These are phyloP conservation scores for Penicillium sp. DNA, from an alignment of 2,329 filamentous ascomycete species.

Conservation along the genomic window DNA sequence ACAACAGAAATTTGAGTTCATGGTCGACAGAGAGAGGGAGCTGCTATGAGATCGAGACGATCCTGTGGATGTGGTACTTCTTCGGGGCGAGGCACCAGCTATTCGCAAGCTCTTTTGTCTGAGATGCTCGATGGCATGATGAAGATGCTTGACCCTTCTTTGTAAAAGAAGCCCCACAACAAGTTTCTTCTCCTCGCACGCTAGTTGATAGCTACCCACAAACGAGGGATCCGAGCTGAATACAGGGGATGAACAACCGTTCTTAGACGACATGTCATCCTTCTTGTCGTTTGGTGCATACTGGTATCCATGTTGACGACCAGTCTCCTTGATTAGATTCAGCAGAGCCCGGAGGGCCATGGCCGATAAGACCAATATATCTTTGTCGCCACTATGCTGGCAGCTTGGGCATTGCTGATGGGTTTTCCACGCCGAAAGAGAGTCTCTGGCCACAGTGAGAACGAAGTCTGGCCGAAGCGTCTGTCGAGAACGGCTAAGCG, in stretches of 20 bases:
- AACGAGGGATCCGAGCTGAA: neutral
- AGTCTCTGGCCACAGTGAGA: conserved; percentile 1
- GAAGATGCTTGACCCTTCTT: neutral
- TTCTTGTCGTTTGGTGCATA: neutral
- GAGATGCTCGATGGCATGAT: neutral
- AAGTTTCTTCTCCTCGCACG: conserved; percentile 3
- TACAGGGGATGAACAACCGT: neutral
- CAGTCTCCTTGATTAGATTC: neutral
- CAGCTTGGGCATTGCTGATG: conserved; percentile 1
- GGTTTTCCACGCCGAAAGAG: neutral
- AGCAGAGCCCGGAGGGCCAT: conserved; percentile 2
- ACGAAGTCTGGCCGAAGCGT: conserved; percentile 1
- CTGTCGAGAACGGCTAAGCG: neutral
- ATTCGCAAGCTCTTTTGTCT: neutral
- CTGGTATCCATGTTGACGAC: neutral
- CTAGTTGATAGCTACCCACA: neutral
- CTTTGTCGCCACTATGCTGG: conserved; percentile 1
- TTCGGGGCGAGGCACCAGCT: neutral
- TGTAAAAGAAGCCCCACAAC: conserved; percentile 4
- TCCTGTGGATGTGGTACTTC: neutral
- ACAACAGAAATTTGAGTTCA: neutral
- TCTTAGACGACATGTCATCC: neutral
- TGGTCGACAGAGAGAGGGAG: neutral
- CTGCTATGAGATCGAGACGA: conserved; percentile 1
- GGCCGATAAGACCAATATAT: conserved; percentile 1